phyloP scores from a whole-genome alignment of 1,284 basidiomycete species.

The Apiotrichum montevideense region DNA sequence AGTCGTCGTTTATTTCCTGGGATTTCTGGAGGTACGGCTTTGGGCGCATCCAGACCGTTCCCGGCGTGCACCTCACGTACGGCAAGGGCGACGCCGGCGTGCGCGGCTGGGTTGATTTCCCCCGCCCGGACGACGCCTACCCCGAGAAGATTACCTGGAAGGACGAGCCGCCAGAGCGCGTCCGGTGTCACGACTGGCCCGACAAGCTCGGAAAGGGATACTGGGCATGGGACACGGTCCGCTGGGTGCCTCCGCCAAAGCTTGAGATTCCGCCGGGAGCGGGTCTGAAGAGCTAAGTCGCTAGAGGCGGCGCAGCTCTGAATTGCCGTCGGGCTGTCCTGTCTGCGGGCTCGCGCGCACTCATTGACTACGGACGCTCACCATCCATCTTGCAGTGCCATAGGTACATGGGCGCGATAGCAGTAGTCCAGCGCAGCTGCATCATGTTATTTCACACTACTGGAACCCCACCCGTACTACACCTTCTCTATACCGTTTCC shows the following conservation, averaged over 20 bases:
- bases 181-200: conserved; percentile 39
- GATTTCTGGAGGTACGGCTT: conserved; percentile 48
- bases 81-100: conserved; percentile 40
- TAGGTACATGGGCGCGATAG: too few relatives aligned
- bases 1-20: conserved; percentile 41
- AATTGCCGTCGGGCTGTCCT: too few relatives aligned
- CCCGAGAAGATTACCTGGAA: conserved; percentile 29
- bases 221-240: conserved; percentile 29
- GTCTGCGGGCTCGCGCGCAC: too few relatives aligned
- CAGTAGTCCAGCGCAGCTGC: too few relatives aligned
- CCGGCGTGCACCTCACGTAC: conserved; percentile 42
- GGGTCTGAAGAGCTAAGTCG: background rate
- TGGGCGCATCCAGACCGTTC: conserved; percentile 40
- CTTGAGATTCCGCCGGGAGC: conserved; percentile 2
- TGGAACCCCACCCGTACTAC: too few relatives aligned
- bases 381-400: too few relatives aligned
- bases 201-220: conserved; percentile 32
- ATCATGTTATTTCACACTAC: too few relatives aligned
- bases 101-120: conserved; percentile 37
- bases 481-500: too few relatives aligned
- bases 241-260: conserved; percentile 28
- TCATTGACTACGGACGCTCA: too few relatives aligned
- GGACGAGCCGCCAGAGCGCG: conserved; percentile 25
- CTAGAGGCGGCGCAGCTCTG: too few relatives aligned
- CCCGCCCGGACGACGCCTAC: conserved; percentile 14